Base-by-base conservation (phyloP, 495 filamentous ascomycete genomes). In the Coniosporium apollinis region DNA sequence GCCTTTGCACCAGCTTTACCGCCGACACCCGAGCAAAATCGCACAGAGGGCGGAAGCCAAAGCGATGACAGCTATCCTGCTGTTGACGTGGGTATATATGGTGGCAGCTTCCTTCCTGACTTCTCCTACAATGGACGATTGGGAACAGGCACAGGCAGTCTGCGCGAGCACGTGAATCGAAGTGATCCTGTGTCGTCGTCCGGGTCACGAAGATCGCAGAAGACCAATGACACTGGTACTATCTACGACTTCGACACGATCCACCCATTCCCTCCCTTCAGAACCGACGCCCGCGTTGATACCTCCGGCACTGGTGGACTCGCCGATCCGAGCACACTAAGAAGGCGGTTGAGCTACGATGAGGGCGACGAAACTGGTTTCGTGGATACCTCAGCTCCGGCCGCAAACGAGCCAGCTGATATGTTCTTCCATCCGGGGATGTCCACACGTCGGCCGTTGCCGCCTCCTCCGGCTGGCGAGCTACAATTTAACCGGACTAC, bases 341-440 rank as follows among this genome's bases (percentile, higher is more conserved):
- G 50, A 15, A 66, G 76, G 33, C 62, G 83, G 34, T 61, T 87
- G 48, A 94, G 87, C 52, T 96, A 87, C 47, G 89, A 97, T 48
- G 86, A 94, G 51, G 89, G 82, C 0, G 89, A 94, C 48, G 89
- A 97, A 48, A 45, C 55, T 38, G 54, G 59, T 10, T 51, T 70
- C 31, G 58, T 58, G 8, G 61, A 79, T 50, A 44, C 67, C 54
- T 65, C 61, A 1, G 38, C 51, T 33, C 63, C 64, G 21, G 50
- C 63, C 15, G 51, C 70, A 33, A 79, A 79, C 28, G 78, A 76
- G 31, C 78, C 79, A 37, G 79, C 75, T 13, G 91, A 94, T 44
- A 72, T 96, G 53, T 97, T 96, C 51, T 97, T 83, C 52, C 85
- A 94, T 50, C 89, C 85, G 5, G 79, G 79, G 3, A 71, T 82